Evolutionary conservation across 108 stramenopile species (phyloP).

Genomic region (Skeletonema tropicum): DNA sequence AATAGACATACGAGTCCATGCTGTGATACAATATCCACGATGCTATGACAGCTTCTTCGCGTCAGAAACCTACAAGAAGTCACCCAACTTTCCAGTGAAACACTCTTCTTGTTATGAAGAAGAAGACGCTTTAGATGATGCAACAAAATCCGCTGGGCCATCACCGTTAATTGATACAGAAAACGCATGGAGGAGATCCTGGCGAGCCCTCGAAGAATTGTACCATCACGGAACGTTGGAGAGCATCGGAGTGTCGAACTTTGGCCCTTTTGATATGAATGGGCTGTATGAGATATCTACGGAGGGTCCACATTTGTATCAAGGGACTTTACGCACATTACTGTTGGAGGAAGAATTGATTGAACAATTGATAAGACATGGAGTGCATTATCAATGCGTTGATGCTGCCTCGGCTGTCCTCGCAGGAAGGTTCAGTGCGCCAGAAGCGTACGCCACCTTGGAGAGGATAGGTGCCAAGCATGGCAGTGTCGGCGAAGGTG

Average conservation of each 20-base stretch:
- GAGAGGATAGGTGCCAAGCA: slow-evolving; percentile 40
- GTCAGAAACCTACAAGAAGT: slow-evolving; percentile 10
- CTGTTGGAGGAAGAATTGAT: slow-evolving; percentile 67
- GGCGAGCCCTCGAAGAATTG: slow-evolving; percentile 80
- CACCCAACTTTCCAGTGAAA: slow-evolving; percentile 31
- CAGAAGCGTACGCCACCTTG: slow-evolving; percentile 31
- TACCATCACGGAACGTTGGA: slow-evolving; percentile 53
- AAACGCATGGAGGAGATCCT: slow-evolving; percentile 75
- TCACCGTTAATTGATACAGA: slow-evolving; percentile 68
- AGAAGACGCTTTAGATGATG: slow-evolving; percentile 55
- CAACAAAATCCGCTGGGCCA: slow-evolving; percentile 34
- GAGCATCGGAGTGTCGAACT: slow-evolving; percentile 85
- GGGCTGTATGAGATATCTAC: slow-evolving; percentile 42
- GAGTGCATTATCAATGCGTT: slow-evolving; percentile 68
- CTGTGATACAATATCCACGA: slow-evolving; percentile 81
- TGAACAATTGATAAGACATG: slow-evolving; percentile 55
- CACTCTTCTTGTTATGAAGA: slow-evolving; percentile 80
- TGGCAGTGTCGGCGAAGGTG: slow-evolving; percentile 4
- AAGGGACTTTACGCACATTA: slow-evolving; percentile 69
- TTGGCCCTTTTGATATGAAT: slow-evolving; percentile 67
- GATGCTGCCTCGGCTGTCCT: slow-evolving; percentile 62
- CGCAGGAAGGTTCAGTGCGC: slow-evolving; percentile 17
- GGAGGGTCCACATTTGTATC: slow-evolving; percentile 67
- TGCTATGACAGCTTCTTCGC: slow-evolving; percentile 68
- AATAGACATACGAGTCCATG: slow-evolving; percentile 55